Evolutionary conservation across 2,329 filamentous ascomycete species (phyloP), one percentile per base, ranked within the genome.

Genomic region (Xylaria sp.): DNA sequence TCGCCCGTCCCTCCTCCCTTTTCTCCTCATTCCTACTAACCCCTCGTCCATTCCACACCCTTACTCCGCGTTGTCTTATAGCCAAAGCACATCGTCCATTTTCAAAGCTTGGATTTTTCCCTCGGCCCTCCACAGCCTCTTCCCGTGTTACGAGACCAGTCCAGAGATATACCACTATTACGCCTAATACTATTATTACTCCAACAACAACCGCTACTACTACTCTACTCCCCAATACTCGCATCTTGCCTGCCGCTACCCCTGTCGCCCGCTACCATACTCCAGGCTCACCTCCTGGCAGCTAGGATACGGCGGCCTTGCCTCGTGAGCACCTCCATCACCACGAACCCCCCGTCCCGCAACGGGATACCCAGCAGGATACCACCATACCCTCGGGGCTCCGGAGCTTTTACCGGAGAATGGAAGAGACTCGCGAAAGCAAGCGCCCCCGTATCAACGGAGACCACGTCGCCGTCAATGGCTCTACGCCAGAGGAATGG

Each of bases 401-500:
- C 58, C 65, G 66, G 50, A 58, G 50, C 71, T 55, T 72, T 48
- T 67, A 60, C 39, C 21, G 53, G 61, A 73, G 56, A 64, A 77
- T 77, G 75, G 73, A 65, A 69, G 73, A 74, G 34, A 55, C 66
- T 65, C 69, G 65, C 67, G 73, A 76, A 63, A 73, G 71, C 70
- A 74, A 75, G 70, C 71, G 68, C 54, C 69, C 67, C 42, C 69
- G 70, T 61, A 64, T 67, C 39, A 63, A 69, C 51, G 64, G 61
- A 50, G 61, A 60, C 27, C 56, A 65, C 11, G 57, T 54, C 27
- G 21, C 61, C 45, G 56, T 63, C 55, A 68, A 73, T 48, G 68
- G 64, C 48, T 34, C 63, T 8, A 61, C 17, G 48, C 19, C 51
- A 14, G 69, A 82, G 48, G 81, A 90, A 65, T 88, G 88, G 81